Conservation (phyloP, 139 green algal species). For the Chlamydomonas incerta region DNA sequence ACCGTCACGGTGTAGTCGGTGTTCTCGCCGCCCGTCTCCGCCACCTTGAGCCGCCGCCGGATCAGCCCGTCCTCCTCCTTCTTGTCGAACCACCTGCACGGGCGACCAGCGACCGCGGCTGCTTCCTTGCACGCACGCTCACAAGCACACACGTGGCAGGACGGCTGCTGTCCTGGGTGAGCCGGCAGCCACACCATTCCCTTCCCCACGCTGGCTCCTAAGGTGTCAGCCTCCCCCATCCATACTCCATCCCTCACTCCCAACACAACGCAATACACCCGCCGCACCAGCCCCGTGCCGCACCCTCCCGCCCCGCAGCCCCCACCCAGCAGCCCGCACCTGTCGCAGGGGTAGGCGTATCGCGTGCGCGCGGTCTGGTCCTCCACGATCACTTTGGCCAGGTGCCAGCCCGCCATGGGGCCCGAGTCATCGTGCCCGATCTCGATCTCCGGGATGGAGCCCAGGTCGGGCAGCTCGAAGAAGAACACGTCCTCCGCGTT, state of each 20-base stretch:
- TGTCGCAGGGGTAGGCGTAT: slow-evolving; percentile 63
- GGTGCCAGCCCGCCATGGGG: slow-evolving; percentile 56
- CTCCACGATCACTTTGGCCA: slow-evolving; percentile 54
- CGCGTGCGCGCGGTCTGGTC: slow-evolving; percentile 53
- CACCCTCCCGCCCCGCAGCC: too few species aligned
- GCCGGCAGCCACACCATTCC: too few species aligned
- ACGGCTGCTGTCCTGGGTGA: too few species aligned
- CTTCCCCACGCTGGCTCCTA: too few species aligned
- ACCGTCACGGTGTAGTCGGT: slow-evolving; percentile 57
- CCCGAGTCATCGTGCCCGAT: slow-evolving; percentile 71
- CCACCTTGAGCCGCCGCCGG: slow-evolving; percentile 53
- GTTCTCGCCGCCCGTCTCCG: slow-evolving; percentile 42
- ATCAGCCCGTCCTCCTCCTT: slow-evolving; percentile 67
- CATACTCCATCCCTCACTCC: too few species aligned
- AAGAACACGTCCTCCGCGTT: slow-evolving; percentile 63
- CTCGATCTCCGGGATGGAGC: slow-evolving; percentile 59
- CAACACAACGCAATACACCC: too few species aligned
- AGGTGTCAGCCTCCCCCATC: too few species aligned
- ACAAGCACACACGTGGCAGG: too few species aligned
- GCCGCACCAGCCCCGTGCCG: too few species aligned
- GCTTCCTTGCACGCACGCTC: too few species aligned
- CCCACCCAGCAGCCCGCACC: slow-evolving; percentile 45
- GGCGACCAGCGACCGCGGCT: too few species aligned
- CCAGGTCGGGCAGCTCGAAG: slow-evolving; percentile 55
- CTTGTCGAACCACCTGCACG: slow-evolving; percentile 65